Percentiles rank a stretch among this genome's conserved stretches.
These are phyloP conservation scores for Solanum clarkiae DNA, from an alignment of 257 asterid species.

Conservation along the genomic window DNA sequence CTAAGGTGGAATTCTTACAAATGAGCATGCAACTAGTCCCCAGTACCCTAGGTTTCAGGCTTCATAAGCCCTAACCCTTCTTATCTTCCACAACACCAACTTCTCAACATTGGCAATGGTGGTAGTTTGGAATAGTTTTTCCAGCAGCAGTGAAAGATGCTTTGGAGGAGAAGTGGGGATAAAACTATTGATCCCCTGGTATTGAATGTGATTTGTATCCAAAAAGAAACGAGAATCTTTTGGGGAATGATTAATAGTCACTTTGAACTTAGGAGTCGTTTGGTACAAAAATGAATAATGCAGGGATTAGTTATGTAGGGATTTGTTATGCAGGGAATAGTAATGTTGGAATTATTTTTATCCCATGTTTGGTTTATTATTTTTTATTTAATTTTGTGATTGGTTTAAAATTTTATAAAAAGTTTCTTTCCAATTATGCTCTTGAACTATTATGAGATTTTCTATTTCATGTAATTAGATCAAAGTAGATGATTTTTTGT, in stretches of 20 bases:
- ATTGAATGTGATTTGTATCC: not conserved
- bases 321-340: too few species aligned
- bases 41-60: not conserved
- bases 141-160: not conserved
- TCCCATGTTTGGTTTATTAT: too few species aligned
- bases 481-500: too few species aligned
- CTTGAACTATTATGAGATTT: too few species aligned
- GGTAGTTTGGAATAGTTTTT: not conserved
- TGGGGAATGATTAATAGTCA: not conserved
- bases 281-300: too few species aligned
- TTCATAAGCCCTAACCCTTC: not conserved
- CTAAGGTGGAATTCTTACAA: not conserved
- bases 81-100: not conserved
- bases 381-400: too few species aligned
- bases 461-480: too few species aligned
- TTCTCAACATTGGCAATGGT: not conserved
- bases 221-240: not conserved
- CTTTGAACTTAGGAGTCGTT: not conserved
- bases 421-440: too few species aligned
- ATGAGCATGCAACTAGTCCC: not conserved
- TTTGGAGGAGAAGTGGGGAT: not conserved
- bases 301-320: too few species aligned
- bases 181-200: not conserved
- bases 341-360: too few species aligned
- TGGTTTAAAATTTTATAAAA: too few species aligned